These are phyloP conservation scores for Hyaloscypha bicolor DNA, from an alignment of 495 filamentous ascomycete genomes.

Conservation along the genomic window DNA sequence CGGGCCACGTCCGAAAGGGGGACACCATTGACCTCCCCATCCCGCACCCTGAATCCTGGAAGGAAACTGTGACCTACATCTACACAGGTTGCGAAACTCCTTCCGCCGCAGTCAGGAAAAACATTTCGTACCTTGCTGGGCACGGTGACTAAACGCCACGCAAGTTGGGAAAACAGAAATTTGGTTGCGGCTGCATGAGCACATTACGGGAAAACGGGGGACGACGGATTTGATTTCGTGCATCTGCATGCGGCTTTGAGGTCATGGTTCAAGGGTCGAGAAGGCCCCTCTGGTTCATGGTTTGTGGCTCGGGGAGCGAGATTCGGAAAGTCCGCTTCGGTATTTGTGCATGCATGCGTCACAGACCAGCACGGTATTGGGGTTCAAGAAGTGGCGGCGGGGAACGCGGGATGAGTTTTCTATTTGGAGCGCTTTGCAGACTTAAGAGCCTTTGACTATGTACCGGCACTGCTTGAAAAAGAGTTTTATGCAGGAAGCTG, in stretches of 20 bases:
- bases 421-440: no score
- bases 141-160: slow-evolving; percentile 27
- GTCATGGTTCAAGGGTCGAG: not conserved
- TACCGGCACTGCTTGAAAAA: no score
- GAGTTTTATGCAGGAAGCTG: no score
- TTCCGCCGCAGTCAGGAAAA: slow-evolving; percentile 47
- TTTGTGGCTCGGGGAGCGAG: not conserved
- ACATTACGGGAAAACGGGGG: not conserved
- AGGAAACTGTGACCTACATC: slow-evolving; percentile 48
- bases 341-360: not conserved
- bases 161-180: not conserved
- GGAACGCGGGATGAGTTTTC: not conserved
- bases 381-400: not conserved
- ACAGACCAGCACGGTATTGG: not conserved
- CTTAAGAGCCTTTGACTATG: no score
- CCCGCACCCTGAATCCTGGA: slow-evolving; percentile 56
- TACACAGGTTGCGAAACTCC: slow-evolving; percentile 53
- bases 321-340: not conserved
- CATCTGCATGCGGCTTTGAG: not conserved
- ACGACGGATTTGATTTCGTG: not conserved
- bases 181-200: not conserved
- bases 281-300: not conserved
- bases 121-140: slow-evolving; percentile 56
- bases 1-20: slow-evolving; percentile 48
- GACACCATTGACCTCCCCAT: slow-evolving; percentile 58